Evolutionary conservation across 768 basidiomycete species (phyloP).

Genomic region (Mycena alexandri): DNA sequence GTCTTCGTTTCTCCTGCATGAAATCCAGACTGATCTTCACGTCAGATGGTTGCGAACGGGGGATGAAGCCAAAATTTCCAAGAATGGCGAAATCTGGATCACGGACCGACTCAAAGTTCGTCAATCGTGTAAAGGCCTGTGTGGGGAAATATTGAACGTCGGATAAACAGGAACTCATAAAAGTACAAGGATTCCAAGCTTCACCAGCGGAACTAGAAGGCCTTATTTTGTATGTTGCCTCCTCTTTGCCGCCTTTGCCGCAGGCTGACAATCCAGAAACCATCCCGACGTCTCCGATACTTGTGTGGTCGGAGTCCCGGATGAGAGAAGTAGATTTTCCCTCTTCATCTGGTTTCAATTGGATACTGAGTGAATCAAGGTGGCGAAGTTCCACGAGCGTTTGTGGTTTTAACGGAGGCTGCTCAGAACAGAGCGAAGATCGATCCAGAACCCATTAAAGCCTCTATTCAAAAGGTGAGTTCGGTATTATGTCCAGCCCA

Average conservation of each 20-base stretch:
- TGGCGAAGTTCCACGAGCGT: constrained; percentile 80
- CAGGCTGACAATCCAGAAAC: constrained; percentile 60
- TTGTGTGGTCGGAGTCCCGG: constrained; percentile 75
- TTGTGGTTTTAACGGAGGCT: constrained; percentile 63
- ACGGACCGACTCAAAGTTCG: constrained; percentile 55
- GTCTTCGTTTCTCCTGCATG: not conserved
- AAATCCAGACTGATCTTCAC: too few relatives aligned
- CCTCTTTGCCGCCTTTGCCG: not conserved
- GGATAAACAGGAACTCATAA: constrained; percentile 57
- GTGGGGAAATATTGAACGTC: not conserved
- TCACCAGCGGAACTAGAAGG: constrained; percentile 80
- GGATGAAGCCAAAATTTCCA: constrained; percentile 52
- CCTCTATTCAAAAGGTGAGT: constrained; percentile 49
- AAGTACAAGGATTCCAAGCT: constrained; percentile 64
- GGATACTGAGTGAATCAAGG: constrained; percentile 44
- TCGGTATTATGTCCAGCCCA: too few relatives aligned
- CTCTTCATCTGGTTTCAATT: not conserved
- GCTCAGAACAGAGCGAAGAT: constrained; percentile 51
- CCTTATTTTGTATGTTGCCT: constrained; percentile 13
- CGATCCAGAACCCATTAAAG: constrained; percentile 54
- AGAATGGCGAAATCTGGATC: constrained; percentile 37
- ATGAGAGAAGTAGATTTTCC: constrained; percentile 67
- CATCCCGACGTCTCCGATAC: constrained; percentile 70
- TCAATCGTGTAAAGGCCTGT: too few relatives aligned
- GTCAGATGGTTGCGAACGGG: constrained; percentile 57